These are phyloP conservation scores for Septoria linicola DNA, from an alignment of 2,329 filamentous ascomycete species.

Conservation along the genomic window DNA sequence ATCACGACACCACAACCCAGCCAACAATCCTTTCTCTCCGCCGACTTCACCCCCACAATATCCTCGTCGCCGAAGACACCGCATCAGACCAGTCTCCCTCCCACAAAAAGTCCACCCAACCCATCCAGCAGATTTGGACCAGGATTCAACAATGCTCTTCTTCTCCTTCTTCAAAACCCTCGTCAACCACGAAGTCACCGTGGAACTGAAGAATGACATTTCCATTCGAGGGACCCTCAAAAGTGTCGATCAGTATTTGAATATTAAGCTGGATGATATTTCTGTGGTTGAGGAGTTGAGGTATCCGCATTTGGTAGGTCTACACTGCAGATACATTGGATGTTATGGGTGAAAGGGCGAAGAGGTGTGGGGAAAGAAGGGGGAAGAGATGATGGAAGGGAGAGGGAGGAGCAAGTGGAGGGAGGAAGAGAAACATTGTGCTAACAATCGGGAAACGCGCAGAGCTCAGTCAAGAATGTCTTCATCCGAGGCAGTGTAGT, in stretches of 20 bases:
- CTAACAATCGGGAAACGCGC: not conserved
- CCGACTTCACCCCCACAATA: too few species aligned
- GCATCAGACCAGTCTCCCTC: too few species aligned
- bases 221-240: slow-evolving; percentile 93
- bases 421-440: not conserved
- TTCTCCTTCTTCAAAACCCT: slow-evolving; percentile 32
- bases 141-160: slow-evolving; percentile 23
- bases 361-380: not conserved
- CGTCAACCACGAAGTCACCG: slow-evolving; percentile 93
- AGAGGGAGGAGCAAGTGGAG: not conserved
- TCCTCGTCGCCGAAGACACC: too few species aligned
- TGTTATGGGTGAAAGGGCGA: not conserved
- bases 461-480: slow-evolving; percentile 87
- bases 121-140: too few species aligned
- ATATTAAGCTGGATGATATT: slow-evolving; percentile 98
- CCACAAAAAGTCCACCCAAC: too few species aligned
- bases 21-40: too few species aligned
- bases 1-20: too few species aligned
- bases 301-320: slow-evolving; percentile 84
- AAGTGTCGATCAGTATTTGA: slow-evolving; percentile 97
- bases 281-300: slow-evolving; percentile 87
- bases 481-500: slow-evolving; percentile 94
- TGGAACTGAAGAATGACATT: slow-evolving; percentile 99
- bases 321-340: too few species aligned
- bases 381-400: not conserved